Conservation (phyloP, 345 rosid genomes). For the Brassica carinata region DNA sequence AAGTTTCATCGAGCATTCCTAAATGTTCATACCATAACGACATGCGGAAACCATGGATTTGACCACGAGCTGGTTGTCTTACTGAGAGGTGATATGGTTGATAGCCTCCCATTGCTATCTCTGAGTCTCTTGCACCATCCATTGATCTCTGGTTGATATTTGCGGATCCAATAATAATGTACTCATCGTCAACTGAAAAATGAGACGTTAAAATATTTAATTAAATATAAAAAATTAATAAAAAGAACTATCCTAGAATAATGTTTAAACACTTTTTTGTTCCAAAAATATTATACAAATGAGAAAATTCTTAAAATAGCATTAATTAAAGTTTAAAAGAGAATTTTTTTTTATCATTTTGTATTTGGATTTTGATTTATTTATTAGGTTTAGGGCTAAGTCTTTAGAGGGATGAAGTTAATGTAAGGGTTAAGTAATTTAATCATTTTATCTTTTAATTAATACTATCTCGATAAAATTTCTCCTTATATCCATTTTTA, state of each 20-base stretch:
- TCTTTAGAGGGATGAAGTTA: neutral
- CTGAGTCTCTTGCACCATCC: neutral
- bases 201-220: neutral
- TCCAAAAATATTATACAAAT: neutral
- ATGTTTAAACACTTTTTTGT: neutral
- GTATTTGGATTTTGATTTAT: neutral
- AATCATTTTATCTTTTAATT: too few species aligned
- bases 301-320: neutral
- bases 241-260: neutral
- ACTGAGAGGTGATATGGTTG: neutral
- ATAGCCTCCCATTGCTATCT: neutral
- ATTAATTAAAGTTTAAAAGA: neutral
- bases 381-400: neutral
- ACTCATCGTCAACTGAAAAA: neutral
- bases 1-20: neutral
- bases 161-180: neutral
- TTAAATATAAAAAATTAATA: neutral
- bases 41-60: neutral
- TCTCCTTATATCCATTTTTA: neutral
- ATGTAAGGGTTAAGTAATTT: neutral
- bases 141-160: neutral
- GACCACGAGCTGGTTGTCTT: slow-evolving; percentile 3
- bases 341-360: too few species aligned
- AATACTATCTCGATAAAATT: neutral
- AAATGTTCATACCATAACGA: neutral